Conservation (phyloP, 805 yeast species). For the Groenewaldozyma tartarivorans region DNA sequence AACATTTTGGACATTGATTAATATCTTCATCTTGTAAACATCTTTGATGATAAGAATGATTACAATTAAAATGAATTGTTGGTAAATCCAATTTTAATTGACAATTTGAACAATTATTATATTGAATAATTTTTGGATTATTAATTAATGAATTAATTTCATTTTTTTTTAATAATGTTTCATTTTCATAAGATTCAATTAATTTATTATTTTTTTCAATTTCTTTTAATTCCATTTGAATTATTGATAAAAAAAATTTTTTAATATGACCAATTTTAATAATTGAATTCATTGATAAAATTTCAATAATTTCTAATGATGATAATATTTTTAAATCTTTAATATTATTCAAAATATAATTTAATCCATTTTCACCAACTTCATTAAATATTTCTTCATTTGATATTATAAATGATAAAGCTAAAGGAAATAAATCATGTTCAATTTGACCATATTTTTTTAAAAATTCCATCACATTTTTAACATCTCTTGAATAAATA, state of each 20-base stretch:
- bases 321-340: slow-evolving; percentile 47
- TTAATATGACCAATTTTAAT: slow-evolving; percentile 67
- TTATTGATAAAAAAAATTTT: slow-evolving; percentile 52
- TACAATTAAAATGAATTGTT: slow-evolving; percentile 72
- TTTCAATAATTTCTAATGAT: slow-evolving; percentile 68
- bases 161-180: slow-evolving; percentile 45
- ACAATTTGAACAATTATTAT: slow-evolving; percentile 59
- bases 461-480: slow-evolving; percentile 47
- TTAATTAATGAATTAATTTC: slow-evolving; percentile 43
- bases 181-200: slow-evolving; percentile 56
- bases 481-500: slow-evolving; percentile 48
- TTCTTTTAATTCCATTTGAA: slow-evolving; percentile 51
- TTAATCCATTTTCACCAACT: slow-evolving; percentile 42
- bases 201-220: slow-evolving; percentile 60
- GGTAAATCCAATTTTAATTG: slow-evolving; percentile 62
- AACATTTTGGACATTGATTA: slow-evolving; percentile 65
- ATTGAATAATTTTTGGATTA: slow-evolving; percentile 47
- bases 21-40: slow-evolving; percentile 40
- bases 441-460: slow-evolving; percentile 48
- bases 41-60: slow-evolving; percentile 75
- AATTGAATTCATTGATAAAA: slow-evolving; percentile 50
- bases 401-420: slow-evolving; percentile 55
- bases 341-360: slow-evolving; percentile 45
- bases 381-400: slow-evolving; percentile 39
- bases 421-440: slow-evolving; percentile 56